Evolutionary conservation across 306 rosid genomes (phyloP).

Genomic region (Gleditsia sinensis): DNA sequence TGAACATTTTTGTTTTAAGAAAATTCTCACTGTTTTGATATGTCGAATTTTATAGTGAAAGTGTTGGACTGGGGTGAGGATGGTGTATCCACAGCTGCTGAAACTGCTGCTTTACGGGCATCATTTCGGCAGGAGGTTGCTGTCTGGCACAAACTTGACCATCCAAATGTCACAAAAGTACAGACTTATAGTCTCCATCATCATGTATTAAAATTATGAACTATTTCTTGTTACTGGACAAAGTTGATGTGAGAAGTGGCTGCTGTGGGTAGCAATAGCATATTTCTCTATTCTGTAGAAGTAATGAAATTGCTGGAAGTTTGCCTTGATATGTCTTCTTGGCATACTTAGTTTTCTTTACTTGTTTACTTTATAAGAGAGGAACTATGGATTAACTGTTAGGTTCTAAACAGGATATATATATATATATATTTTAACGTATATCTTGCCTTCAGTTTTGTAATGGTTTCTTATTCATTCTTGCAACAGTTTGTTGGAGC

Average conservation of each 20-base stretch:
- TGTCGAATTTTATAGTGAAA: conserved; percentile 54
- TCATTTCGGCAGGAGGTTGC: conserved; percentile 79
- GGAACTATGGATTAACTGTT: not conserved
- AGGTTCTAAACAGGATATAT: not conserved
- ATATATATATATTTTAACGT: too few species aligned
- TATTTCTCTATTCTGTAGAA: not conserved
- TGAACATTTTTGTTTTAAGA: conserved; percentile 9
- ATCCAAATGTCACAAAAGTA: conserved; percentile 75
- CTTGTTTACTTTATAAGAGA: not conserved
- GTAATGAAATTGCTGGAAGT: not conserved
- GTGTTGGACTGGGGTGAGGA: conserved; percentile 84
- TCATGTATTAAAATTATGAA: not conserved
- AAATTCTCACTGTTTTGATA: conserved; percentile 36
- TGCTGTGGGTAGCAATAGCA: not conserved
- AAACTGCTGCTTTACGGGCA: conserved; percentile 60
- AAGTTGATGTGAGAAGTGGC: not conserved
- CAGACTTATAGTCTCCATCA: conserved; percentile 1
- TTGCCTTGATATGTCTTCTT: not conserved
- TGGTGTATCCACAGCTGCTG: conserved; percentile 55
- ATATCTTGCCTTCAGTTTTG: not conserved
- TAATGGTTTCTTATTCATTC: not conserved
- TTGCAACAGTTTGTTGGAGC: conserved; percentile 66
- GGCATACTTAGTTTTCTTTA: not conserved
- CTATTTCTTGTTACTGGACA: not conserved
- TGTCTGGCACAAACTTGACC: conserved; percentile 77